Percentiles rank a stretch among this genome's conserved stretches.
phyloP scores from a whole-genome alignment of 2,329 filamentous ascomycete genomes.

The Sporothrix humicola region DNA sequence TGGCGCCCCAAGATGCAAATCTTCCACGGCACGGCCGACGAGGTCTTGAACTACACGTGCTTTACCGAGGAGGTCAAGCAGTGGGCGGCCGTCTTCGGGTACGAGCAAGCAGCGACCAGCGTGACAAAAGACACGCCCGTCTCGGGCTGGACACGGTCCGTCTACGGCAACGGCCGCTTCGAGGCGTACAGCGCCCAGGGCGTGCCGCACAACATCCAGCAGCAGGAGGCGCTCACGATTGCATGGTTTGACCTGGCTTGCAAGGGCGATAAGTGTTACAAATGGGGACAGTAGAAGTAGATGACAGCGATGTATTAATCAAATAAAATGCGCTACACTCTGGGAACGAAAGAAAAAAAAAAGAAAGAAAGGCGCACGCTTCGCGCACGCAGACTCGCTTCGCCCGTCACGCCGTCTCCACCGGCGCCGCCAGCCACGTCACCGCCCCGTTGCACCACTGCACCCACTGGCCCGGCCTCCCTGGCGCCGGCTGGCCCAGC shows the following conservation, averaged over 20 bases:
- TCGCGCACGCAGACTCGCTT: too few relatives aligned
- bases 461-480: constrained; percentile 34
- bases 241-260: constrained; percentile 49
- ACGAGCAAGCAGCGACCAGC: constrained; percentile 42
- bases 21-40: constrained; percentile 10
- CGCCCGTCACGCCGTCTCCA: background rate
- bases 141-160: constrained; percentile 47
- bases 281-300: constrained; percentile 45
- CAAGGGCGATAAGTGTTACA: constrained; percentile 44
- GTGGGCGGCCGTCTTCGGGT: constrained; percentile 54
- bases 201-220: constrained; percentile 49
- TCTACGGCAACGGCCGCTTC: constrained; percentile 48
- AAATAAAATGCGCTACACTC: background rate
- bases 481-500: constrained; percentile 28
- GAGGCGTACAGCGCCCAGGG: constrained; percentile 49
- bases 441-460: constrained; percentile 30
- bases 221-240: constrained; percentile 48
- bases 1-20: constrained; percentile 2
- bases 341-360: background rate
- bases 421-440: constrained; percentile 23
- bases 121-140: constrained; percentile 46
- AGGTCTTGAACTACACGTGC: background rate
- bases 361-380: background rate
- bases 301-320: too few relatives aligned
- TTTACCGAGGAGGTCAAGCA: constrained; percentile 57